Conservation (phyloP, 768 basidiomycete species). For the Amanita polypyramis region DNA sequence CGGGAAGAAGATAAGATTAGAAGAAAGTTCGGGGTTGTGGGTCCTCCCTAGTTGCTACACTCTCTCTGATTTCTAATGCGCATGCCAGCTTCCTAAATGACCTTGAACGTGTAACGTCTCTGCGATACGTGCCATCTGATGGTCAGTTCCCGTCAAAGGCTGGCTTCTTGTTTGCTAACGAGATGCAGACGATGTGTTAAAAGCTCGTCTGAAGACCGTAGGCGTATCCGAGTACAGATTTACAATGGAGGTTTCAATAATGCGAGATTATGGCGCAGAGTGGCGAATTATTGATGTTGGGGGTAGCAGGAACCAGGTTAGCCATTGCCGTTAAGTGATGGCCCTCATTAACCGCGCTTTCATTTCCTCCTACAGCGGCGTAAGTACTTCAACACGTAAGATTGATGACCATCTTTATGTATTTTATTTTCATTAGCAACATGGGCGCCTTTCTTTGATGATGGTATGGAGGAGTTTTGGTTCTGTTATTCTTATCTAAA, state of each 20-base stretch:
- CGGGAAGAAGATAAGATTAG: conserved; percentile 49
- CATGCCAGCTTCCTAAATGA: conserved; percentile 55
- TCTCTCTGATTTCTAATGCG: conserved; percentile 4
- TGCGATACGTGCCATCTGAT: conserved; percentile 58
- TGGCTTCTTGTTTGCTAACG: background rate
- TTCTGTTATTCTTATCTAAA: background rate
- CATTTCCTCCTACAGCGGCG: conserved; percentile 8
- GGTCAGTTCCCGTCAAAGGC: conserved; percentile 26
- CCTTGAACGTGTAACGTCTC: conserved; percentile 52
- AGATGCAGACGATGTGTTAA: conserved; percentile 57
- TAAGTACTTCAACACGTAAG: conserved; percentile 1
- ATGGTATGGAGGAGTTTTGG: conserved; percentile 6
- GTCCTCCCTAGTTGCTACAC: conserved; percentile 19
- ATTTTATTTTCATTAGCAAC: conserved; percentile 4
- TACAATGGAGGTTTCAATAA: conserved; percentile 54
- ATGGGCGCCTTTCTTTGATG: conserved; percentile 12
- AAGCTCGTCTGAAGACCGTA: conserved; percentile 66
- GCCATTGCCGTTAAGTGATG: conserved; percentile 13
- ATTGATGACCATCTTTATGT: background rate
- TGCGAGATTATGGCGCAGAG: conserved; percentile 47
- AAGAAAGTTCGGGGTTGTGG: conserved; percentile 70
- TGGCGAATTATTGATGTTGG: conserved; percentile 77
- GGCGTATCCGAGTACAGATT: conserved; percentile 78
- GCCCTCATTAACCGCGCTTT: background rate
- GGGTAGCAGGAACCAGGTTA: conserved; percentile 61